Evolutionary conservation across 1,284 basidiomycete species (phyloP).

Genomic region (Trichosporon sp.): DNA sequence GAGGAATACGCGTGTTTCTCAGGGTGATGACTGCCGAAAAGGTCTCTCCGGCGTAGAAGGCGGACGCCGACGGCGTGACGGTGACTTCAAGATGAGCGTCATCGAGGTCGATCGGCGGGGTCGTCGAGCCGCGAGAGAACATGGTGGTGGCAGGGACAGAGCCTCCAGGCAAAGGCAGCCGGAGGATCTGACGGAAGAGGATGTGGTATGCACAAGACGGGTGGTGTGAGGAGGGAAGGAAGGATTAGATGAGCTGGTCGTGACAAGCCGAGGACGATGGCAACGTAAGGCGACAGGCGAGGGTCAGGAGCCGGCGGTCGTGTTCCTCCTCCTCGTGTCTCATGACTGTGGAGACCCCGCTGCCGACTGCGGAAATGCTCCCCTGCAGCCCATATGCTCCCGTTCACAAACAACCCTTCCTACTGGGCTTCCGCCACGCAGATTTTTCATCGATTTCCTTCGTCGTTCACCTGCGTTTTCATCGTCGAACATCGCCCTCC

Average conservation of each 20-base stretch:
- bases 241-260: neutral
- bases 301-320: neutral
- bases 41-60: constrained; percentile 88
- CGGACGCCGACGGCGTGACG: constrained; percentile 74
- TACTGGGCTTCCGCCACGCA: constrained; percentile 8
- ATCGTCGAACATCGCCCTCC: neutral
- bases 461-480: neutral
- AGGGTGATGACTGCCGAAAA: constrained; percentile 84
- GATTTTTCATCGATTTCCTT: constrained; percentile 8
- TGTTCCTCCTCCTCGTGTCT: constrained; percentile 18
- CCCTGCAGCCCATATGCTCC: constrained; percentile 2
- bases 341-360: constrained; percentile 15
- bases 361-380: neutral
- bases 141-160: constrained; percentile 10
- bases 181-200: neutral
- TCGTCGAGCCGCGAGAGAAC: constrained; percentile 27
- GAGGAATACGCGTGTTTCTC: constrained; percentile 67
- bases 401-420: neutral
- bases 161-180: neutral
- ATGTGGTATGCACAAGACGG: constrained; percentile 16
- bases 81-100: constrained; percentile 57
- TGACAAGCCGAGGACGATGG: neutral
- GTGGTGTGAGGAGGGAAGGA: neutral
- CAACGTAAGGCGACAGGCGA: constrained; percentile 3
- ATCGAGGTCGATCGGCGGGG: constrained; percentile 29